Conservation (phyloP, 1,284 basidiomycete genomes). For the Lentinula novae-zelandiae region DNA sequence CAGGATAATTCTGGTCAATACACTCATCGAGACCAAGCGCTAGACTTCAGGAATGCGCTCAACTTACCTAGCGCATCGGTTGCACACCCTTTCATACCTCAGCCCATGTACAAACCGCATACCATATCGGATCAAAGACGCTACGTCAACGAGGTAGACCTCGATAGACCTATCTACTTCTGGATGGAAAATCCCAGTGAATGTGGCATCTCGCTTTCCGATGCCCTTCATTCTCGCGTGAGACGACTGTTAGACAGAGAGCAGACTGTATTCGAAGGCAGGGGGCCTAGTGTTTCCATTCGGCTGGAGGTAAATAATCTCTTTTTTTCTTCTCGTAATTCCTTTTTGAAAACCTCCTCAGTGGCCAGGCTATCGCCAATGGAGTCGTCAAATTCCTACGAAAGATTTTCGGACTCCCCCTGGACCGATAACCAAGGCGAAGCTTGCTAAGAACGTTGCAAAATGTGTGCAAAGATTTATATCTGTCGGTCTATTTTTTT, state of each 20-base stretch:
- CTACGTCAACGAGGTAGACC: slow-evolving; percentile 63
- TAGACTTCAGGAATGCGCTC: slow-evolving; percentile 38
- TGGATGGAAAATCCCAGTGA: slow-evolving; percentile 44
- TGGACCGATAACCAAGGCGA: slow-evolving; percentile 62
- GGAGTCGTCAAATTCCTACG: slow-evolving; percentile 76
- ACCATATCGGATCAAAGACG: slow-evolving; percentile 70
- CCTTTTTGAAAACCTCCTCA: slow-evolving; percentile 23
- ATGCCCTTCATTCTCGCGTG: slow-evolving; percentile 43
- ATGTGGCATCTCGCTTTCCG: slow-evolving; percentile 55
- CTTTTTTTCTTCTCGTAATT: neutral
- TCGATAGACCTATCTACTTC: slow-evolving; percentile 64
- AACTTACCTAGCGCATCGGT: slow-evolving; percentile 28
- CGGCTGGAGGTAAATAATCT: slow-evolving; percentile 52
- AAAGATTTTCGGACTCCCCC: slow-evolving; percentile 73
- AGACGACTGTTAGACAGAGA: slow-evolving; percentile 45
- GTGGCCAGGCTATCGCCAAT: slow-evolving; percentile 76
- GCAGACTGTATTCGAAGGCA: slow-evolving; percentile 58
- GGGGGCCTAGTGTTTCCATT: slow-evolving; percentile 75
- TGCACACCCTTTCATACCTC: slow-evolving; percentile 52
- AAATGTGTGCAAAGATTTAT: slow-evolving; percentile 61
- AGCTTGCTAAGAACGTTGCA: slow-evolving; percentile 65
- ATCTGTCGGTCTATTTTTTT: slow-evolving; percentile 29
- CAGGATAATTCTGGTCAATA: slow-evolving; percentile 14
- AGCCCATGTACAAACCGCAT: slow-evolving; percentile 66
- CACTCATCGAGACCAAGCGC: slow-evolving; percentile 37